These are phyloP conservation scores for Hericium erinaceus DNA, from an alignment of 768 basidiomycete genomes.

Conservation along the genomic window DNA sequence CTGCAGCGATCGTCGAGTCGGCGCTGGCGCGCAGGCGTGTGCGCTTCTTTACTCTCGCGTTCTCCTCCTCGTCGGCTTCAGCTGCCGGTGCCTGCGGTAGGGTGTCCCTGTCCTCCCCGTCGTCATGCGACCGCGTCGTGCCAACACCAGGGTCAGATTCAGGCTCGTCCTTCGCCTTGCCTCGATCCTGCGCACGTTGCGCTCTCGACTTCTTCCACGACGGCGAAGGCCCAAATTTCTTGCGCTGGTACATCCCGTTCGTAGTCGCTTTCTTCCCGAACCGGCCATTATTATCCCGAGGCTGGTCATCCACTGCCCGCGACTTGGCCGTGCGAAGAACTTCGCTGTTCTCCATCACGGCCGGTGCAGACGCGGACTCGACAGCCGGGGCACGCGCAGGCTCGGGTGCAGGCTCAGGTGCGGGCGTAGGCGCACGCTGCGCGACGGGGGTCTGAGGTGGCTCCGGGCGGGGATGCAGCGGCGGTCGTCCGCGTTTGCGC, in stretches of 20 bases:
- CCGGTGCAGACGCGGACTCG: slow-evolving; percentile 6
- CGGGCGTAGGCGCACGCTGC: not conserved
- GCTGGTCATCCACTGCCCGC: slow-evolving; percentile 41
- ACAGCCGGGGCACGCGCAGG: not conserved
- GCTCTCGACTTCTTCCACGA: slow-evolving; percentile 7
- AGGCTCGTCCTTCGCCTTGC: slow-evolving; percentile 4
- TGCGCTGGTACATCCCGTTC: slow-evolving; percentile 33
- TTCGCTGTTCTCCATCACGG: not conserved
- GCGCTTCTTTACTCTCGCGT: not conserved
- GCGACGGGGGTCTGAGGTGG: not conserved
- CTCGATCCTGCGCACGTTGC: slow-evolving; percentile 13
- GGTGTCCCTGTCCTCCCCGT: not conserved
- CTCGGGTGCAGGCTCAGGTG: not conserved
- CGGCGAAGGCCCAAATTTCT: not conserved
- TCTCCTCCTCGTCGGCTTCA: not conserved
- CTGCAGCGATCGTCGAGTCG: not conserved
- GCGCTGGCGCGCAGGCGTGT: not conserved
- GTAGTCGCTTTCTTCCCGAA: slow-evolving; percentile 55
- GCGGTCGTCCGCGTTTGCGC: slow-evolving; percentile 11
- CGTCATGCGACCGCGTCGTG: not conserved
- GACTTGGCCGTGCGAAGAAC: slow-evolving; percentile 28
- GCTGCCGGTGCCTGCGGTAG: not conserved
- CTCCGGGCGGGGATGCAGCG: slow-evolving; percentile 5
- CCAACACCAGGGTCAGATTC: not conserved
- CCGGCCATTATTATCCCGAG: slow-evolving; percentile 53